Base-by-base conservation (phyloP, 2,329 filamentous ascomycete genomes). In the Calonectria multiphialidica region DNA sequence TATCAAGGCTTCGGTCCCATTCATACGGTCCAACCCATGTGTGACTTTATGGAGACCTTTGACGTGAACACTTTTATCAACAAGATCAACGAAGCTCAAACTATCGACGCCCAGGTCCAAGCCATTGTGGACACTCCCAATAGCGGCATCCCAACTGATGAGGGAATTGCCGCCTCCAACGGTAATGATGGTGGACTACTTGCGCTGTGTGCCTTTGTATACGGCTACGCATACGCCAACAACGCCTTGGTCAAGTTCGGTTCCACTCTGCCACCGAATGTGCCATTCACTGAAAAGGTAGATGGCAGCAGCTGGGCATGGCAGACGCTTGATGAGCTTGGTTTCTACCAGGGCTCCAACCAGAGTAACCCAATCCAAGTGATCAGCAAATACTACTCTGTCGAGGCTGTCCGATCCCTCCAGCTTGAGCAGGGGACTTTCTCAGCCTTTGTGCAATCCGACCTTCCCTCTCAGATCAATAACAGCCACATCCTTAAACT, bases 401-500 rank as follows among this genome's bases (percentile, higher is more conserved):
- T 67, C 2, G 37, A 65, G 5, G 47, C 57, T 18, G 53, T 63
- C 28, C 61, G 50, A 50, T 47, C 71, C 3, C 15, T 73, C 25
- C 23, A n/a, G 25, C 4, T 65, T 2, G 64, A 71, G 47, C 28
- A 49, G 13, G 30, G 23, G 1, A 40, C 23, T 18, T 71, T 71
- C 47, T 25, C 55, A 21, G 8, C 18, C 23, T 70, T 71, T 44
- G 23, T 28, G 13, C 37, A 61, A 15, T 70, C 68, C 7, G 53
- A 53, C 30, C 65, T 73, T 42, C 73, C 73, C 0, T 23, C 42
- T 1, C 18, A 37, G 28, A 55, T 35, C 23, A 67, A 59, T 47
- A 68, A 71, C 53, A 88, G 87, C 74, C 84, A 88, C 76, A 84
- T 87, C 28, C 75, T 81, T 57, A 77, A 69, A 53, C 71, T 76